Conservation (phyloP, 768 basidiomycete species). For the Pleurotus tuoliensis region DNA sequence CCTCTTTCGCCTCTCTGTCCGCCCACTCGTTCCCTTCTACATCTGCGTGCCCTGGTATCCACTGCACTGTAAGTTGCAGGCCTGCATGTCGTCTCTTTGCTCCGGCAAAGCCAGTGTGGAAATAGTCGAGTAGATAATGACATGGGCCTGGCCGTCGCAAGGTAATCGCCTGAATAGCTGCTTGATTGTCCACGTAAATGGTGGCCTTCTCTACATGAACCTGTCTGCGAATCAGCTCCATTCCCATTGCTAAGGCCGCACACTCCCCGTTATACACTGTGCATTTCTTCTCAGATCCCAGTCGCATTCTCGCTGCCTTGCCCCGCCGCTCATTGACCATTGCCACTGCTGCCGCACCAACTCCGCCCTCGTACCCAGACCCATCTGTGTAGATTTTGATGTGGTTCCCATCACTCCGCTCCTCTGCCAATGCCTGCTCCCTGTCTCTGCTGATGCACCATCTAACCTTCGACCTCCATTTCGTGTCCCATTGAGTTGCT, state of each 20-base stretch:
- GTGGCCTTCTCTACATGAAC: slow-evolving; percentile 4
- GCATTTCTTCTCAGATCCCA: slow-evolving; percentile 16
- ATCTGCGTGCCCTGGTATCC: slow-evolving; percentile 21
- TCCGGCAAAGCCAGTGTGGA: neutral
- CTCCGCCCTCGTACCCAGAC: too few species aligned
- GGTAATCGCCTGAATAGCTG: slow-evolving; percentile 1
- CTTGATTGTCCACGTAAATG: slow-evolving; percentile 13
- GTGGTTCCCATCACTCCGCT: too few species aligned
- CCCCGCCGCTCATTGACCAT: too few species aligned
- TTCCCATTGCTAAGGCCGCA: too few species aligned
- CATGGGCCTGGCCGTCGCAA: neutral
- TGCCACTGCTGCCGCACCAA: too few species aligned
- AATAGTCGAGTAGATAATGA: slow-evolving; percentile 8
- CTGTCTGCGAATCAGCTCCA: too few species aligned
- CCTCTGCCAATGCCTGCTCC: too few species aligned
- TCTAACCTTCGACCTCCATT: too few species aligned
- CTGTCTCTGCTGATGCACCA: too few species aligned
- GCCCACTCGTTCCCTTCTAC: slow-evolving; percentile 22
- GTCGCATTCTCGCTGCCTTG: slow-evolving; percentile 9
- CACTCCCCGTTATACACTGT: too few species aligned
- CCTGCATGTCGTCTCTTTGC: neutral
- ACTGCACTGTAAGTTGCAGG: neutral
- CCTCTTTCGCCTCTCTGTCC: slow-evolving; percentile 17
- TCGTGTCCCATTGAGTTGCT: too few species aligned
- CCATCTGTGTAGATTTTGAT: too few species aligned